phyloP scores from a whole-genome alignment of 768 basidiomycete genomes.

The Suillus subluteus region DNA sequence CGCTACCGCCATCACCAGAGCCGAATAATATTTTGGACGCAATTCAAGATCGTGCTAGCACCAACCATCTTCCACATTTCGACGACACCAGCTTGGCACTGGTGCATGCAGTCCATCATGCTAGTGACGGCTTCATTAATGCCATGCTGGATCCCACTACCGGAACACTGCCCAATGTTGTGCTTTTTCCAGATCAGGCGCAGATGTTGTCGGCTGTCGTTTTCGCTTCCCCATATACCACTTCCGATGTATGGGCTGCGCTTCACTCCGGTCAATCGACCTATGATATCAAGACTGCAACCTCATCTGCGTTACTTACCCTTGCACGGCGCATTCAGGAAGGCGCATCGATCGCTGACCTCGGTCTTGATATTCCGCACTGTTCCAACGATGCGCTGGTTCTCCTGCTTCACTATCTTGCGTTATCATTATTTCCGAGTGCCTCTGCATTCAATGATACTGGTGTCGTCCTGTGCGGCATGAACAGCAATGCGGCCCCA shows the following conservation, averaged over 20 bases:
- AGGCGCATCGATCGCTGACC: conserved; percentile 25
- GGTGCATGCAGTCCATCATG: conserved; percentile 36
- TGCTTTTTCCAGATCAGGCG: conserved; percentile 46
- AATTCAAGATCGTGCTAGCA: conserved; percentile 23
- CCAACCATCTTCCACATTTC: conserved; percentile 29
- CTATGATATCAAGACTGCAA: conserved; percentile 34
- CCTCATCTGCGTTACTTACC: conserved; percentile 45
- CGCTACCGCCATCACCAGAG: conserved; percentile 25
- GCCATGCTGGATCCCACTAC: conserved; percentile 39
- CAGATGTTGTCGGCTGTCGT: conserved; percentile 38
- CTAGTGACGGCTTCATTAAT: conserved; percentile 36
- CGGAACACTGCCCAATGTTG: conserved; percentile 44
- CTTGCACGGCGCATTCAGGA: conserved; percentile 49
- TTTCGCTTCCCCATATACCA: conserved; percentile 38
- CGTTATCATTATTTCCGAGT: conserved; percentile 46
- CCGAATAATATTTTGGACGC: conserved; percentile 25
- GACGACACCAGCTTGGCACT: conserved; percentile 40
- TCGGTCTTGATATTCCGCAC: conserved; percentile 32
- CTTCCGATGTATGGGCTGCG: conserved; percentile 16
- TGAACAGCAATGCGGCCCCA: conserved; percentile 29
- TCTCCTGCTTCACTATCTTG: conserved; percentile 51
- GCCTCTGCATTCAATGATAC: conserved; percentile 54
- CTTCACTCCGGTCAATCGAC: conserved; percentile 30
- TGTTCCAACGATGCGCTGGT: conserved; percentile 41
- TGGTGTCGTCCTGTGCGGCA: conserved; percentile 48